Conservation (phyloP, 2,329 filamentous ascomycete species). For the Zymoseptoria tritici region DNA sequence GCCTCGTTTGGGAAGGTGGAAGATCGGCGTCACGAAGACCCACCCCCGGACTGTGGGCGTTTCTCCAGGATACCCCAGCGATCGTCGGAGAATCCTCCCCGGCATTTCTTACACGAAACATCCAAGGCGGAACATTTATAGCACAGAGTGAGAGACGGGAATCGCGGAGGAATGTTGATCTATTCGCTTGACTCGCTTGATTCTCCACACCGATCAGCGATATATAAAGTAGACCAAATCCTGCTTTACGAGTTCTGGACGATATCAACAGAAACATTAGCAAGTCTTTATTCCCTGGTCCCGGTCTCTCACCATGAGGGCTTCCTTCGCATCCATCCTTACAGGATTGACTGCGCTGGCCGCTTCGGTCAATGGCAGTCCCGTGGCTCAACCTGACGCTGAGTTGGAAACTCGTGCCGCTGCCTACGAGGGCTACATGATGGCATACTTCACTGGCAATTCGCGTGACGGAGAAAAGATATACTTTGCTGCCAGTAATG, state of each 20-base stretch:
- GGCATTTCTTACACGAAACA: background rate
- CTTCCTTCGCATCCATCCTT: background rate
- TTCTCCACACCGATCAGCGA: background rate
- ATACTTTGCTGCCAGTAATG: constrained; percentile 45
- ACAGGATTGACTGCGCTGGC: background rate
- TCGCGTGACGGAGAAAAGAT: constrained; percentile 44
- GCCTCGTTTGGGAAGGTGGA: background rate
- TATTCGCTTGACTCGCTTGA: background rate
- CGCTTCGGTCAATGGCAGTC: background rate
- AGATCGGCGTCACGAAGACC: background rate
- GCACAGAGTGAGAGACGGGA: background rate
- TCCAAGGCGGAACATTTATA: background rate
- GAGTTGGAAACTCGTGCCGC: background rate
- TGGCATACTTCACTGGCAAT: constrained; percentile 47
- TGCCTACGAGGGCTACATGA: constrained; percentile 39
- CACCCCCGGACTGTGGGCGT: background rate
- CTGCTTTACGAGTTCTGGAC: background rate
- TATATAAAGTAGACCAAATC: background rate
- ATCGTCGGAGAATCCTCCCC: no score
- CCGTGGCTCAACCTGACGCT: background rate
- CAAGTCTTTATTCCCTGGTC: background rate
- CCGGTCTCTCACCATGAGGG: background rate
- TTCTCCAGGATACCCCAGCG: background rate
- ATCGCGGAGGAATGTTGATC: background rate
- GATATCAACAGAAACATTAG: background rate